Percentiles rank a stretch among this genome's conserved stretches.
phyloP scores from a whole-genome alignment of 208 protist species.

The Leishmania mexicana region DNA sequence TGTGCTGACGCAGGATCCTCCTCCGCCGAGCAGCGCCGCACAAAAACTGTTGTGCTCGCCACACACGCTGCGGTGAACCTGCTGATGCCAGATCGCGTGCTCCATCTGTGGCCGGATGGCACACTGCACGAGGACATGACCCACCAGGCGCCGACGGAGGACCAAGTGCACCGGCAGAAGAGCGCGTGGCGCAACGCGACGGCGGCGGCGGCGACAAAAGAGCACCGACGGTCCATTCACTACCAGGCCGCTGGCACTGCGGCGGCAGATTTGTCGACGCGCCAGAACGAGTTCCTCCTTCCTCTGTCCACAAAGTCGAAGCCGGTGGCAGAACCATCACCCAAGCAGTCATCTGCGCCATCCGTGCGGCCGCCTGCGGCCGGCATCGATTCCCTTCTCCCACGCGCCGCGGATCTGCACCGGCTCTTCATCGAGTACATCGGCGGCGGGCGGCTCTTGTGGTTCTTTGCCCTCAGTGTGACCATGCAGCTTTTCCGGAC shows the following conservation, averaged over 20 bases:
- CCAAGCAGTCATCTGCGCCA: not conserved
- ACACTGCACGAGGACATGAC: conserved; percentile 41
- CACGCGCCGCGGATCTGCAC: conserved; percentile 36
- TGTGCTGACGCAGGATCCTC: not conserved
- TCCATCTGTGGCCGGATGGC: conserved; percentile 43
- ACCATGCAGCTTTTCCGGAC: conserved; percentile 56
- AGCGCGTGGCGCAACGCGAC: conserved; percentile 39
- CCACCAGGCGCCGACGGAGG: conserved; percentile 26
- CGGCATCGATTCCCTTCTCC: conserved; percentile 37
- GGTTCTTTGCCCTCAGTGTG: conserved; percentile 47
- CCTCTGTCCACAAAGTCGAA: not conserved
- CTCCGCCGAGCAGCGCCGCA: not conserved
- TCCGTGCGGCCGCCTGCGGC: conserved; percentile 8
- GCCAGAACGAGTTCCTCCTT: not conserved
- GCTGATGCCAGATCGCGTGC: conserved; percentile 52
- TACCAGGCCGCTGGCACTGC: conserved; percentile 6
- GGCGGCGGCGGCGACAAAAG: conserved; percentile 30
- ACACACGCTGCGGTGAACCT: conserved; percentile 40
- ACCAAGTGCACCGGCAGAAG: conserved; percentile 35
- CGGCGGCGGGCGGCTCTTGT: conserved; percentile 29
- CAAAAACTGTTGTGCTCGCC: conserved; percentile 59
- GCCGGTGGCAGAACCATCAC: not conserved
- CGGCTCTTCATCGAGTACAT: conserved; percentile 53
- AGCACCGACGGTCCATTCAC: conserved; percentile 11
- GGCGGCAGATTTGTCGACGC: not conserved